Percentiles rank a stretch among this genome's conserved stretches.
Conservation (phyloP, 1,139 yeast genomes). For the Blastobotrys arbuscula region DNA sequence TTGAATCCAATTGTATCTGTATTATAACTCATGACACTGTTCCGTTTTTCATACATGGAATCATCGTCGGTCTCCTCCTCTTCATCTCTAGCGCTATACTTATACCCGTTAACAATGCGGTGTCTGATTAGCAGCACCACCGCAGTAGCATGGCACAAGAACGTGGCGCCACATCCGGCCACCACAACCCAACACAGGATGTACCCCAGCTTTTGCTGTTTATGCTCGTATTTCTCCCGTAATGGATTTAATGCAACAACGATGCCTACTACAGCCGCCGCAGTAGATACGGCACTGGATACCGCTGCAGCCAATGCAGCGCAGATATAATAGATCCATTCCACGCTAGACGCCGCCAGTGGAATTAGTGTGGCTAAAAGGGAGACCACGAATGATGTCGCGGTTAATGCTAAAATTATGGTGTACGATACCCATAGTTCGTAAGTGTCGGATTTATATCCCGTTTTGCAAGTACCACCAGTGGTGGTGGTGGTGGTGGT, state of each 20-base stretch:
- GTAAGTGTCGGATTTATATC: background rate
- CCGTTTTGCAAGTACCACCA: background rate
- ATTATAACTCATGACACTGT: background rate
- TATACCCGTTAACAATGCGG: background rate
- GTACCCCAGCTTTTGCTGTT: background rate
- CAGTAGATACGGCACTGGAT: background rate
- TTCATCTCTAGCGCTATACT: background rate
- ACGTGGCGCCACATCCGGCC: background rate
- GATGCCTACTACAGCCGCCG: background rate
- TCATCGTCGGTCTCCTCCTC: background rate
- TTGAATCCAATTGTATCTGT: background rate
- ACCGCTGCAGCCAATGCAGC: background rate
- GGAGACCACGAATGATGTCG: background rate
- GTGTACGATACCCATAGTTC: background rate
- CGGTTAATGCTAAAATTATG: background rate
- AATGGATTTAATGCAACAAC: background rate
- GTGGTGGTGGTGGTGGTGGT: background rate
- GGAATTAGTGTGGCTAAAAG: background rate
- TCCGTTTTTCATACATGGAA: background rate
- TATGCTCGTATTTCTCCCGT: background rate
- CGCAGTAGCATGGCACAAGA: background rate
- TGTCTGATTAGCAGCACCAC: background rate
- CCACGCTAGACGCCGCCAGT: background rate
- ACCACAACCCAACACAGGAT: conserved; percentile 2
- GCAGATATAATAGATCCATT: background rate